These are phyloP conservation scores for Hemisphaericaspora xylanilytica DNA, from an alignment of 1,139 yeast species.

Conservation along the genomic window DNA sequence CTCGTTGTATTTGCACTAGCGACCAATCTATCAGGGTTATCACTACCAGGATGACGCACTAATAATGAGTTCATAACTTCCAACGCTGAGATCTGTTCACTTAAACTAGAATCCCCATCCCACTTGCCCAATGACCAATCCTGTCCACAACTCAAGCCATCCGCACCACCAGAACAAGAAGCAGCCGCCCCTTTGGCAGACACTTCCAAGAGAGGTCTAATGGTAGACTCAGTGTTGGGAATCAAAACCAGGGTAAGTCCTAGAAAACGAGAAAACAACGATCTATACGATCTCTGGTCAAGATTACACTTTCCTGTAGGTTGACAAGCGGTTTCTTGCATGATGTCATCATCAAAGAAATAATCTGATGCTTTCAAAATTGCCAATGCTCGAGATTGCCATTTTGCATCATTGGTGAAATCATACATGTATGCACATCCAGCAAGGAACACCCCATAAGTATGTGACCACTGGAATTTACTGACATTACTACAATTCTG, in stretches of 20 bases:
- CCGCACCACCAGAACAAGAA: slow-evolving; percentile 71
- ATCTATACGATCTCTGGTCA: slow-evolving; percentile 79
- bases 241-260: slow-evolving; percentile 59
- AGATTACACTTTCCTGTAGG: slow-evolving; percentile 53
- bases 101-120: slow-evolving; percentile 71
- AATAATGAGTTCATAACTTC: slow-evolving; percentile 53
- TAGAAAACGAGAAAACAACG: slow-evolving; percentile 64
- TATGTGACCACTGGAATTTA: slow-evolving; percentile 68
- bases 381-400: slow-evolving; percentile 54
- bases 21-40: slow-evolving; percentile 42
- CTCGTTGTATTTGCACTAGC: slow-evolving; percentile 41
- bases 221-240: slow-evolving; percentile 44
- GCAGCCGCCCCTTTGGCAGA: slow-evolving; percentile 68
- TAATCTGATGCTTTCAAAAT: slow-evolving; percentile 51
- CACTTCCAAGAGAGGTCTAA: slow-evolving; percentile 43
- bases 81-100: slow-evolving; percentile 76
- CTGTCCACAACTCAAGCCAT: slow-evolving; percentile 75
- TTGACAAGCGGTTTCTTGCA: slow-evolving; percentile 69
- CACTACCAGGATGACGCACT: slow-evolving; percentile 33
- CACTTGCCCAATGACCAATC: slow-evolving; percentile 57
- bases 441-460: slow-evolving; percentile 69
- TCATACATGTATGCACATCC: slow-evolving; percentile 75
- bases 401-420: slow-evolving; percentile 52
- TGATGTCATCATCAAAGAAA: slow-evolving; percentile 47
- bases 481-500: slow-evolving; percentile 56